Base-by-base conservation (phyloP, 2,329 filamentous ascomycete genomes). In the Dactylellina cionopaga region DNA sequence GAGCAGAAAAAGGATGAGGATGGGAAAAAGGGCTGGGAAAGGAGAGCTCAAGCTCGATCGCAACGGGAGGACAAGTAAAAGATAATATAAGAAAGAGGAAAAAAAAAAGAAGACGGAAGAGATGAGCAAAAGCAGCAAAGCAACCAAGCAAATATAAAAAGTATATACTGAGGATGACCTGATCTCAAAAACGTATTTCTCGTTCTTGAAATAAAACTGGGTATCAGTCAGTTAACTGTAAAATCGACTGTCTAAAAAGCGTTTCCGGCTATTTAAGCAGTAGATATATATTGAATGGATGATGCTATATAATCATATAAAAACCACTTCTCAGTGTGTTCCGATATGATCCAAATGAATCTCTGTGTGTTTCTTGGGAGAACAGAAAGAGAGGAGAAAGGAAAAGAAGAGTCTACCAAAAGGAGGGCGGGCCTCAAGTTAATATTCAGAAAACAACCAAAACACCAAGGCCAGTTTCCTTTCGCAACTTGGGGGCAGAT, bases 161-260 rank as follows among this genome's bases (percentile, higher is more conserved):
- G n/a, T n/a, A 51, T 71, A 71, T 43, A 71, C 66, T 71, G 66
- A 71, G 41, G 66, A 63, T 71, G 64, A 71, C 66, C 66, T 65
- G 68, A 65, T 72, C 52, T 65, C 68, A 64, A 72, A 37, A 72
- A 65, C 58, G 33, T 33, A 68, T 68, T 68, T 64, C 68, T 72
- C 35, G 58, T 72, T 52, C 25, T 52, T 60, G 68, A 60, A 46
- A 33, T 17, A n/a, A 24, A 9, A 25, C 19, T 29, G 51, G 46
- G 33, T 37, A 35, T 63, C 46, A 43, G 37, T 64, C 64, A 71
- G 59, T 54, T 41, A 44, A 65, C 59, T 64, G 41, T 55, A 37
- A 25, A 65, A 60, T 72, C 68, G 44, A 72, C 68, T 74, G 66
- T 73, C 68, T 71, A 74, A 60, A n/a, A 71, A 62, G 72, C 47